Evolutionary conservation across 305 asterid genomes (phyloP), one percentile per base, ranked within the genome.

Genomic region (Fraxinus platypoda): DNA sequence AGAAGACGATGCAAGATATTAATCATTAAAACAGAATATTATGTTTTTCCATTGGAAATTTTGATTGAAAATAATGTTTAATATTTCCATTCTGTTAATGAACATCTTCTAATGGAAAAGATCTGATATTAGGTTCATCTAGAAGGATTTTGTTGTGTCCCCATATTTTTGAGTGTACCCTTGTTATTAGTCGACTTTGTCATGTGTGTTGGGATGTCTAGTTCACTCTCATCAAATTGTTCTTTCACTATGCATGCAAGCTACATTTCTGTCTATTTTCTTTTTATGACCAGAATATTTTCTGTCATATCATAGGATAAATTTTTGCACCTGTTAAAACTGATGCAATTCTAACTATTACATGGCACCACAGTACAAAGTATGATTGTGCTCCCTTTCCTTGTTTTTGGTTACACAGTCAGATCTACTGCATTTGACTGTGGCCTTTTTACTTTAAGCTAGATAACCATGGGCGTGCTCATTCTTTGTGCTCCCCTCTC

Each of bases 81-180:
- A 49, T 74, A 13, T 37, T 74, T 59, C 26, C 78, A 38, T 12
- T 28, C 31, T 68, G 37, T 68, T 28, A 26, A 68, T 26, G 74
- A n/a, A 19, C 66, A 74, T 3, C 41, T 79, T 68, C 12, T 41
- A n/a, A 34, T 0, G 8, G 21, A 73, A 46, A n/a, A 35, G 6
- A 3, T 59, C 38, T 13, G 31, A 31, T 57, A 71, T 72, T 77
- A 73, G 82, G 38, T 78, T 66, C 78, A 43, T 78, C 31, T 31
- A 68, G 77, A 31, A 62, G 25, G 59, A 21, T 13, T 79, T 30
- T n/a, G 8, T 59, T 2, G 28, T 54, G 49, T 54, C 33, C 41
- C n/a, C 34, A 8, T 23, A 76, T 81, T 35, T 74, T 57, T 74
- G 31, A 23, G 26, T 6, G 52, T 34, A 66, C 23, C 71, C 73